Percentiles rank a stretch among this genome's conserved stretches.
Conservation (phyloP, 768 basidiomycete species). For the Russula sp. region DNA sequence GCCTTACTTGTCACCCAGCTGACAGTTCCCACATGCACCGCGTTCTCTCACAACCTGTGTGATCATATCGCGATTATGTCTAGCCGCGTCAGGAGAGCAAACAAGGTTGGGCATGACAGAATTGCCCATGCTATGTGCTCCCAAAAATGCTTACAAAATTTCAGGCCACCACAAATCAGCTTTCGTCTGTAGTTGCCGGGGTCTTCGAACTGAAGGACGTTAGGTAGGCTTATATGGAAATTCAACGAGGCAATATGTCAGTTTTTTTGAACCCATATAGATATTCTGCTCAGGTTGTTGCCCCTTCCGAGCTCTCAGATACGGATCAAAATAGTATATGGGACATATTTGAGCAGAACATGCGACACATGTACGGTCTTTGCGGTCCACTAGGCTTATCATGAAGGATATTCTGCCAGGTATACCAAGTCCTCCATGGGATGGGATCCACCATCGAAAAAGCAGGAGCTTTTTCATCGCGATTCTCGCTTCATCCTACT, state of each 20-base stretch:
- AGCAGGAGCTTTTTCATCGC: slow-evolving; percentile 52
- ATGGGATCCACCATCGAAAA: slow-evolving; percentile 55
- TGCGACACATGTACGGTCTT: slow-evolving; percentile 17
- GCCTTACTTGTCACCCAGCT: too few relatives aligned
- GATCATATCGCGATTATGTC: slow-evolving; percentile 1
- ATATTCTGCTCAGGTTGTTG: slow-evolving; percentile 9
- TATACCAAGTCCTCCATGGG: slow-evolving; percentile 55
- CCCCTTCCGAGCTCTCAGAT: slow-evolving; percentile 10
- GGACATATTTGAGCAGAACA: slow-evolving; percentile 20
- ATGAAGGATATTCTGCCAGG: slow-evolving; percentile 31
- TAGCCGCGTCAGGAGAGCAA: slow-evolving; percentile 19
- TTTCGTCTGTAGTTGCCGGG: neutral
- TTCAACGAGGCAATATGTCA: neutral
- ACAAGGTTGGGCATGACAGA: slow-evolving; percentile 8
- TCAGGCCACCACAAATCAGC: slow-evolving; percentile 16
- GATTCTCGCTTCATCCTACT: slow-evolving; percentile 58
- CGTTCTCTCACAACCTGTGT: neutral
- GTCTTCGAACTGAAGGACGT: neutral
- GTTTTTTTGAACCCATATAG: neutral
- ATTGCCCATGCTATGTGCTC: neutral
- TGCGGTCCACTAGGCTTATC: slow-evolving; percentile 28
- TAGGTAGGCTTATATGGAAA: neutral
- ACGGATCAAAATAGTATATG: slow-evolving; percentile 12
- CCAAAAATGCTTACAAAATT: neutral
- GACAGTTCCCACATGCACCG: too few relatives aligned